Evolutionary conservation across 2,329 filamentous ascomycete species (phyloP).

Genomic region (Xylariomycetidae sp.): DNA sequence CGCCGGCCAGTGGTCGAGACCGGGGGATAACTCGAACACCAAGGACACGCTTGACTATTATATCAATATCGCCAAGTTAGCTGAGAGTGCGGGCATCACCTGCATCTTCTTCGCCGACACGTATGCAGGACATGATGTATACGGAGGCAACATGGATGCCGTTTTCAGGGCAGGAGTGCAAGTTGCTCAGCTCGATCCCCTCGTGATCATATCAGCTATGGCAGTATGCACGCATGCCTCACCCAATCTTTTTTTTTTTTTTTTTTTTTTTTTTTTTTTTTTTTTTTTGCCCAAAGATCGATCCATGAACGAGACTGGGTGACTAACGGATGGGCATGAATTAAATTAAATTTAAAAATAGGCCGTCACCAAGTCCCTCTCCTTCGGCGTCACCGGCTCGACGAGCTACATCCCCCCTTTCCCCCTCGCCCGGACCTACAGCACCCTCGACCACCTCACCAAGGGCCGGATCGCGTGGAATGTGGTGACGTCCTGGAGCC

Average conservation of each 20-base stretch:
- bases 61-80: constrained; percentile 5
- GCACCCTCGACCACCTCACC: constrained; percentile 31
- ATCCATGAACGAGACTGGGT: neutral
- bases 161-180: constrained; percentile 3
- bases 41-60: constrained; percentile 5
- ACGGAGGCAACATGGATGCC: constrained; percentile 5
- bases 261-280: no score
- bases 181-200: constrained; percentile 6
- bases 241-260: no score
- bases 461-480: constrained; percentile 40
- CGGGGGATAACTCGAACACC: constrained; percentile 2
- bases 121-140: constrained; percentile 4
- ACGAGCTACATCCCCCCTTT: constrained; percentile 33
- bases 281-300: neutral
- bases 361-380: constrained; percentile 38
- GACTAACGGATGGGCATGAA: constrained; percentile 30
- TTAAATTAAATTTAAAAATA: neutral
- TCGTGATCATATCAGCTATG: constrained; percentile 7
- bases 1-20: constrained; percentile 3
- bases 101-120: constrained; percentile 7
- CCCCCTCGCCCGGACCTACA: constrained; percentile 27
- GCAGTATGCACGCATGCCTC: constrained; percentile 3
- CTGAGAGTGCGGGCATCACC: constrained; percentile 3
- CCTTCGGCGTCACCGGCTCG: constrained; percentile 31
- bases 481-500: constrained; percentile 44